A percentile compares a stretch with the other conserved stretches of the same genome.
Conservation (phyloP, 345 rosid genomes). For the Cardamine occulta region DNA sequence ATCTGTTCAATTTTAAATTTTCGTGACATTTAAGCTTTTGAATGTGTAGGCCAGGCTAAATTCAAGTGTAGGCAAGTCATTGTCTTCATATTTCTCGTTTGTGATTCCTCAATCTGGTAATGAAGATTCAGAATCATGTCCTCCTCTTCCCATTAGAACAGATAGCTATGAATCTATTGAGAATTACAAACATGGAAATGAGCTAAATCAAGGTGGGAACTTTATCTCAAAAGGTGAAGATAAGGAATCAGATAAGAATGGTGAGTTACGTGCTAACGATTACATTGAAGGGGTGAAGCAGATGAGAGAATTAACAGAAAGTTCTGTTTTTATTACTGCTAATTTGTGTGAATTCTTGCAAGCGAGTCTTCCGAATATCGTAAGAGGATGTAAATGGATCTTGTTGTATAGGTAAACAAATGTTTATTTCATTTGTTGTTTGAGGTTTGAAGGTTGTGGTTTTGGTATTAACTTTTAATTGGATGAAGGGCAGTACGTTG, state of each 20-base stretch:
- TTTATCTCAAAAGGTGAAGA: conserved; percentile 17
- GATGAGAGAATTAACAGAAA: conserved; percentile 53
- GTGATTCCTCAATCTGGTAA: conserved; percentile 51
- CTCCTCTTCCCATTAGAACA: conserved; percentile 54
- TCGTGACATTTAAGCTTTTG: conserved; percentile 42
- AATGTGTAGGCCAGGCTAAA: conserved; percentile 65
- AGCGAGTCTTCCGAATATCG: conserved; percentile 82
- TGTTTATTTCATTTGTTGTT: conserved; percentile 24
- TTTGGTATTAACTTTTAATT: conserved; percentile 47
- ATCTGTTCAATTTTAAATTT: not conserved
- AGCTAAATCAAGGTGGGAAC: conserved; percentile 14
- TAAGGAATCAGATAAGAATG: conserved; percentile 28
- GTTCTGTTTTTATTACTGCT: conserved; percentile 67
- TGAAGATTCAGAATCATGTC: conserved; percentile 46
- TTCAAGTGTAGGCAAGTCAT: conserved; percentile 51
- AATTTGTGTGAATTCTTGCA: conserved; percentile 72
- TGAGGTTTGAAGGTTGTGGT: conserved; percentile 8
- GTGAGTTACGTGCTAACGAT: conserved; percentile 45
- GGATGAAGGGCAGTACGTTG: conserved; percentile 96
- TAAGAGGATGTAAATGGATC: conserved; percentile 85
- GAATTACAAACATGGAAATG: conserved; percentile 28
- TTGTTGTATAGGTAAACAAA: conserved; percentile 74
- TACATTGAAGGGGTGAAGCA: conserved; percentile 50
- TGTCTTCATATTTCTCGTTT: conserved; percentile 59
- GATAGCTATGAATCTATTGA: conserved; percentile 48